phyloP scores from a whole-genome alignment of 139 green algal species.

The Chlorella ohadii region DNA sequence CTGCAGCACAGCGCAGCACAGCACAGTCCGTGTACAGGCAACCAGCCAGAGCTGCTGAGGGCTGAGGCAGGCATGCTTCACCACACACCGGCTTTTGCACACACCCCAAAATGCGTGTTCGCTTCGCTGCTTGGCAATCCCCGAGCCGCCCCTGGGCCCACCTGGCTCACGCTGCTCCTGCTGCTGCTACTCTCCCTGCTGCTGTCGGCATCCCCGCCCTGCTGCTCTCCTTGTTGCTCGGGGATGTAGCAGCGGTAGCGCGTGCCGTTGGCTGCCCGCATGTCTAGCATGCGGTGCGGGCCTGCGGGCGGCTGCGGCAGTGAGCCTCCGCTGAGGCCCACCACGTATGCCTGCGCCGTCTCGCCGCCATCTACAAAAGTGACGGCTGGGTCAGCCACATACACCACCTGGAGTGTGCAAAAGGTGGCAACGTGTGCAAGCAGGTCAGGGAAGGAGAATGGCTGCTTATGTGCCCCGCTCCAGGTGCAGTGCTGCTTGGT shows the following conservation, averaged over 20 bases:
- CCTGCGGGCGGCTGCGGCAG: not conserved
- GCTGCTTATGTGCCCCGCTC: no score
- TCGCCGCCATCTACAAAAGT: not conserved
- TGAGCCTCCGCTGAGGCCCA: not conserved
- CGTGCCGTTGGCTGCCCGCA: slow-evolving; percentile 27
- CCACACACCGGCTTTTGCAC: no score
- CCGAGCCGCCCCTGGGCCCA: not conserved
- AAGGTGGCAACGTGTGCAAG: no score
- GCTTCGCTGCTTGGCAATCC: no score
- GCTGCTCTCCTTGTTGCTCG: not conserved
- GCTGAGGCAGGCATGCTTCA: no score
- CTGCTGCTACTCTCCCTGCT: not conserved
- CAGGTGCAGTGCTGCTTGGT: no score
- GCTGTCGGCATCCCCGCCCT: not conserved
- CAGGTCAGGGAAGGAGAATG: no score
- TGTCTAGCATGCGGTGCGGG: slow-evolving; percentile 9
- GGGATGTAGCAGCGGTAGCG: slow-evolving; percentile 27
- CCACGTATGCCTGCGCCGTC: not conserved
- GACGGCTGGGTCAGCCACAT: not conserved
- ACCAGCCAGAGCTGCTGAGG: no score
- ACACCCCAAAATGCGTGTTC: no score
- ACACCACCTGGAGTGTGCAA: not conserved
- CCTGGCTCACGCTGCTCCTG: not conserved
- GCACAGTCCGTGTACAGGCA: no score
- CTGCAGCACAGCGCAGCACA: slow-evolving; percentile 11